A percentile compares a stretch with the other conserved stretches of the same genome.
These are phyloP conservation scores for Yarrowia galli DNA, from an alignment of 1,139 yeast genomes.

Conservation along the genomic window DNA sequence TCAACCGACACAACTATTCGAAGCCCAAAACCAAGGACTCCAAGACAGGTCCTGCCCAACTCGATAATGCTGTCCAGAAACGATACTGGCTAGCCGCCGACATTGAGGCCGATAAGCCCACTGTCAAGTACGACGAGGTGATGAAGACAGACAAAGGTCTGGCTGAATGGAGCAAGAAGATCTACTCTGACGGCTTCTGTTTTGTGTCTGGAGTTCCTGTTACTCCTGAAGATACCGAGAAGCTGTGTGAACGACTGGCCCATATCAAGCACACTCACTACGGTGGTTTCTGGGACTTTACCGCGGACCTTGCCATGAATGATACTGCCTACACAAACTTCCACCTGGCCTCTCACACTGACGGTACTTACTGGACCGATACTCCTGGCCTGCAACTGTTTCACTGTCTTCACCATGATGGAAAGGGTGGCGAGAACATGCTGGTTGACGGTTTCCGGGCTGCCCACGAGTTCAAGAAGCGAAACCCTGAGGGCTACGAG, in stretches of 20 bases:
- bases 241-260: slow-evolving; percentile 65
- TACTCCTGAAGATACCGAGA: slow-evolving; percentile 63
- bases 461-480: slow-evolving; percentile 59
- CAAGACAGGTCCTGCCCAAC: slow-evolving; percentile 45
- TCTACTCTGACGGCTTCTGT: slow-evolving; percentile 68
- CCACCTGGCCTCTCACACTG: slow-evolving; percentile 73
- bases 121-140: slow-evolving; percentile 59
- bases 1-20: slow-evolving; percentile 64
- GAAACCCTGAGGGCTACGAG: slow-evolving; percentile 63
- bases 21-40: slow-evolving; percentile 56
- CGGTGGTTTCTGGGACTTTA: slow-evolving; percentile 85
- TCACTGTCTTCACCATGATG: slow-evolving; percentile 71
- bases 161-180: slow-evolving; percentile 65
- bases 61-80: slow-evolving; percentile 41
- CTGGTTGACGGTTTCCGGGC: slow-evolving; percentile 74
- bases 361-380: slow-evolving; percentile 81
- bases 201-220: slow-evolving; percentile 70
- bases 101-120: slow-evolving; percentile 58
- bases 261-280: slow-evolving; percentile 77
- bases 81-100: slow-evolving; percentile 61
- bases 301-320: slow-evolving; percentile 71
- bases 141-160: slow-evolving; percentile 60
- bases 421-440: slow-evolving; percentile 76
- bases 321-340: slow-evolving; percentile 80
- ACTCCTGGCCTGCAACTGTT: slow-evolving; percentile 78